Evolutionary conservation across 768 basidiomycete species (phyloP), one percentile per base, ranked within the genome.

Genomic region (Trametes sanguinea): DNA sequence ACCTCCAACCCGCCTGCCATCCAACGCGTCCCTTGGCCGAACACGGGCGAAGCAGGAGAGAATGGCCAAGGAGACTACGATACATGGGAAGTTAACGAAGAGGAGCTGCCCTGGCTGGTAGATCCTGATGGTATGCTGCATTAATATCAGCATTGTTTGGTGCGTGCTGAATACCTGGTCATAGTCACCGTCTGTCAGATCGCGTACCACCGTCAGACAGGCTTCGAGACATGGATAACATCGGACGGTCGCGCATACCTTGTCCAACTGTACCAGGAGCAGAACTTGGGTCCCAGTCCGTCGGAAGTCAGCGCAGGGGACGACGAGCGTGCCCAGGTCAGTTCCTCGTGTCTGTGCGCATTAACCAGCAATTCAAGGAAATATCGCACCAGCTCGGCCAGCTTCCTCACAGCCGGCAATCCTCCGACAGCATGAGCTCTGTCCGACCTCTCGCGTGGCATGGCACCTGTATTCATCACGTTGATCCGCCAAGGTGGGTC

Each of bases 21-120:
- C 30, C 92, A 94, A 68, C 84, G 88, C 27, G 90, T 94, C 67
- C 91, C 92, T 2, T 94, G 93, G 92, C 92, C 93, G 7, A 72
- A 76, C 39, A 77, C 81, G 39, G 78, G 78, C 7, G 76, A 81
- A 32, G 75, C 73, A 11, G 76, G 51, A 61, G 67, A 57, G n/a
- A 71, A 61, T 61, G 77, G 66, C 60, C 74, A 70, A 40, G 75
- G 75, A 9, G 76, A 74, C 17, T 87, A 89, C 67, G 86, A 90
- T 67, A 91, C 85, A 13, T 94, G 86, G 92, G 70, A 82, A 65
- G 73, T 89, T 63, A 82, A 83, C 46, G 86, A 89, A 30, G 76
- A 83, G 33, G 85, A 87, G 43, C 80, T 90, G 30, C 81, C 84
- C 4, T 94, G 92, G 90, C 76, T 94, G 35, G 76, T 85, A n/a